Conservation (phyloP, 2,329 filamentous ascomycete genomes). For the Zopfia rhizophila region DNA sequence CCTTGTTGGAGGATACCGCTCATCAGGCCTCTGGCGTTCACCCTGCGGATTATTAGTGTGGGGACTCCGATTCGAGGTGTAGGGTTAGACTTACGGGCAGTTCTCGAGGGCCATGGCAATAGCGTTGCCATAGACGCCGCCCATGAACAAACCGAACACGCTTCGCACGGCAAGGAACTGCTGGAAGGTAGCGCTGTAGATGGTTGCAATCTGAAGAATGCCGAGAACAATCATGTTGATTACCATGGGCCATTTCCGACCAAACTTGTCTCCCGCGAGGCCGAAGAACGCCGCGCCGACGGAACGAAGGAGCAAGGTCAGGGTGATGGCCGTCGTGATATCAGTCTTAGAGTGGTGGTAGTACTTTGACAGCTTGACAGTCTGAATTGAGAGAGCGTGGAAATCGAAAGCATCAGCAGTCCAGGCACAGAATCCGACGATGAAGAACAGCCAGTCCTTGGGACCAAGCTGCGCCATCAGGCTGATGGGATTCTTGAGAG, state of each 20-base stretch:
- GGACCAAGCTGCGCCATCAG: constrained; percentile 71
- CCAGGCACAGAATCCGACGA: constrained; percentile 80
- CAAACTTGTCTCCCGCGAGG: constrained; percentile 79
- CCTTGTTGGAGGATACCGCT: constrained; percentile 85
- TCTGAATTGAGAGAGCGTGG: constrained; percentile 82
- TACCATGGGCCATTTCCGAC: constrained; percentile 86
- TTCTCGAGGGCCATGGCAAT: constrained; percentile 83
- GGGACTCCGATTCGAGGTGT: neutral
- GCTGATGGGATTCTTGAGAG: constrained; percentile 75
- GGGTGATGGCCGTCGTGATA: constrained; percentile 78
- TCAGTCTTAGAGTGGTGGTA: constrained; percentile 71
- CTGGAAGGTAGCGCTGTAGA: constrained; percentile 76
- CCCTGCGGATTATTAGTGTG: constrained; percentile 30
- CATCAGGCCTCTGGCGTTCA: constrained; percentile 79
- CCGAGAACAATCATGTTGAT: constrained; percentile 79
- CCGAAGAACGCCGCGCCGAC: constrained; percentile 81
- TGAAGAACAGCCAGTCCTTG: constrained; percentile 78
- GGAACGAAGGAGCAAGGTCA: constrained; percentile 78
- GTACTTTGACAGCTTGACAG: constrained; percentile 72
- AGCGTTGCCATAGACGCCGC: constrained; percentile 81
- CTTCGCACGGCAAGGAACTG: constrained; percentile 80
- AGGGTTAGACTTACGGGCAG: constrained; percentile 64
- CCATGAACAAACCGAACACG: constrained; percentile 83
- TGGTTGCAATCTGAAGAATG: constrained; percentile 78
- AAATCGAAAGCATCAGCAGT: constrained; percentile 87